Percentiles rank a stretch among this genome's conserved stretches.
Evolutionary conservation across 2,329 filamentous ascomycete species (phyloP).

Genomic region (Alternaria solani): DNA sequence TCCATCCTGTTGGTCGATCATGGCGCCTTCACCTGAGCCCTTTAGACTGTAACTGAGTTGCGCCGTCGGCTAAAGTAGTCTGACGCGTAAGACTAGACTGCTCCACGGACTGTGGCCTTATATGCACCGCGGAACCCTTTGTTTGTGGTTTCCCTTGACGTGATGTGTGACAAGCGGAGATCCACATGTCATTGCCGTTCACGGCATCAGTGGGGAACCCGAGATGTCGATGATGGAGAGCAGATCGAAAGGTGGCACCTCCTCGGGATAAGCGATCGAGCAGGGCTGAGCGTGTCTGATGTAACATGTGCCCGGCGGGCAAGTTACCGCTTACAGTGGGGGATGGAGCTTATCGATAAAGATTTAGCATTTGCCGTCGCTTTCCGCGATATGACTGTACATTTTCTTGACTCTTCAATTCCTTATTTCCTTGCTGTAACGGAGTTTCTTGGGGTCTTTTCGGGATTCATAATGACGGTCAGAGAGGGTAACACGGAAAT

Average conservation of each 20-base stretch:
- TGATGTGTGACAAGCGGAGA: conserved; percentile 4
- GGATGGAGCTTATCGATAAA: conserved; percentile 26
- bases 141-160: neutral
- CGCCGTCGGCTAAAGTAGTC: conserved; percentile 3
- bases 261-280: conserved; percentile 10
- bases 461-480: conserved; percentile 33
- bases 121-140: conserved; percentile 3
- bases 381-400: conserved; percentile 16
- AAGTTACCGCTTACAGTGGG: conserved; percentile 12
- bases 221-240: conserved; percentile 14
- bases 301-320: conserved; percentile 1
- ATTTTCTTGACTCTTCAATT: neutral
- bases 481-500: conserved; percentile 35
- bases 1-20: conserved; percentile 22
- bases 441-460: conserved; percentile 8
- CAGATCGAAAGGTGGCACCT: neutral
- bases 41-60: neutral
- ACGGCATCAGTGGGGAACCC: conserved; percentile 13
- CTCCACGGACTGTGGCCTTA: conserved; percentile 3
- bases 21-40: conserved; percentile 6
- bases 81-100: neutral
- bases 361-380: conserved; percentile 7
- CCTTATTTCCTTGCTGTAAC: conserved; percentile 9
- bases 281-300: conserved; percentile 9
- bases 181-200: conserved; percentile 8